phyloP scores from a whole-genome alignment of 345 rosid species.

The Sisymbrium irio region DNA sequence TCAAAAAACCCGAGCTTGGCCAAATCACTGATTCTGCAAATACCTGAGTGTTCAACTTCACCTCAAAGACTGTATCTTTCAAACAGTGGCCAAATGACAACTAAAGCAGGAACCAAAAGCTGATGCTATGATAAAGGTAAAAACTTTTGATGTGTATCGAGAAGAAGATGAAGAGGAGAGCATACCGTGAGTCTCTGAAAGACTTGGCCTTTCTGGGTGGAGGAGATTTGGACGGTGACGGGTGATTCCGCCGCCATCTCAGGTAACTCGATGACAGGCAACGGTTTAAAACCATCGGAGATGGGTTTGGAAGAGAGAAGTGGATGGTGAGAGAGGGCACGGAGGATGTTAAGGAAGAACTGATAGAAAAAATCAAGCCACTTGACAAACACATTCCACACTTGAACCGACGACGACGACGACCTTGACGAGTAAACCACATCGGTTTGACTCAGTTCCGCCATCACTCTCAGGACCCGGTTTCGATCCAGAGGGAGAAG shows the following conservation, averaged over 20 bases:
- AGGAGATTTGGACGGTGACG: constrained; percentile 23
- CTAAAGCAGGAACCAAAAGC: no score
- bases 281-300: constrained; percentile 57
- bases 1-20: no score
- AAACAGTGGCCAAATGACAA: no score
- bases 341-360: constrained; percentile 54
- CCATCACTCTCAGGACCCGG: constrained; percentile 39
- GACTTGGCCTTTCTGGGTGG: neutral
- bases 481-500: neutral
- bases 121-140: no score
- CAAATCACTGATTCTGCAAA: no score
- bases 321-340: constrained; percentile 50
- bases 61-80: no score
- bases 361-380: constrained; percentile 78
- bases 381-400: constrained; percentile 57
- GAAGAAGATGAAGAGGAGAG: no score
- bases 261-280: constrained; percentile 61
- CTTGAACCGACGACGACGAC: constrained; percentile 37
- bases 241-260: constrained; percentile 40
- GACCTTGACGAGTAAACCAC: constrained; percentile 59
- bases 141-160: no score
- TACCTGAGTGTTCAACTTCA: no score
- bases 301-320: constrained; percentile 31
- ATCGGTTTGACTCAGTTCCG: constrained; percentile 74
- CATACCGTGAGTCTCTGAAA: constrained; percentile 58